These are phyloP conservation scores for Trichosanthes truncata DNA, from an alignment of 306 rosid genomes.

Conservation along the genomic window DNA sequence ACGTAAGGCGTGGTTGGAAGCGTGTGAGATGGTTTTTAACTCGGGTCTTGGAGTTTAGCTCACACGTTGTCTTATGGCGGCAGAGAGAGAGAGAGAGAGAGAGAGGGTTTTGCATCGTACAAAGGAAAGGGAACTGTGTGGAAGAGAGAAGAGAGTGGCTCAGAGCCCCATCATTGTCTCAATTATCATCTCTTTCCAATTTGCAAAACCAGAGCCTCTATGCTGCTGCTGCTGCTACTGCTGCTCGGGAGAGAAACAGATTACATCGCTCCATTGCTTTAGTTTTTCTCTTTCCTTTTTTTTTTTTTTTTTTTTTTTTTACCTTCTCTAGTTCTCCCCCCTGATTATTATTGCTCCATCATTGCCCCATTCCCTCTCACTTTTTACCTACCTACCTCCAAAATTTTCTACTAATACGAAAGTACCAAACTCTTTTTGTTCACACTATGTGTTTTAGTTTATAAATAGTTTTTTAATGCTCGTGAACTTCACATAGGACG, in stretches of 20 bases:
- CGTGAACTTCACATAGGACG: too few species aligned
- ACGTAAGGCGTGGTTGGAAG: constrained; percentile 38
- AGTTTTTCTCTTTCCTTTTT: too few species aligned
- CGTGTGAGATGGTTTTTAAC: constrained; percentile 12
- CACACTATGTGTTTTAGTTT: too few species aligned
- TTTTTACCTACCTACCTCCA: too few species aligned
- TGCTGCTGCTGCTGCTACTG: too few species aligned
- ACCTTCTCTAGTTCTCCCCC: neutral
- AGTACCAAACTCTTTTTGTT: too few species aligned
- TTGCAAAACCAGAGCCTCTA: too few species aligned
- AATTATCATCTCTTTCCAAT: constrained; percentile 31
- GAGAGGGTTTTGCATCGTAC: neutral
- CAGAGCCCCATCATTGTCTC: constrained; percentile 80
- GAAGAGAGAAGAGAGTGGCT: constrained; percentile 6
- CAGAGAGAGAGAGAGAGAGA: constrained; percentile 4
- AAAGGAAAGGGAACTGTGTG: neutral
- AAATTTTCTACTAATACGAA: too few species aligned
- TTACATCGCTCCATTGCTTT: too few species aligned
- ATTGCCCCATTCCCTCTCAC: neutral
- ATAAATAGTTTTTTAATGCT: too few species aligned
- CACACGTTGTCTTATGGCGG: constrained; percentile 27
- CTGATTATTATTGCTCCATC: neutral
- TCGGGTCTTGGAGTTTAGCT: constrained; percentile 32
- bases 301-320: neutral
- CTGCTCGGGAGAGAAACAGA: too few species aligned